These are phyloP conservation scores for Clonostachys solani DNA, from an alignment of 2,329 filamentous ascomycete species.

Conservation along the genomic window DNA sequence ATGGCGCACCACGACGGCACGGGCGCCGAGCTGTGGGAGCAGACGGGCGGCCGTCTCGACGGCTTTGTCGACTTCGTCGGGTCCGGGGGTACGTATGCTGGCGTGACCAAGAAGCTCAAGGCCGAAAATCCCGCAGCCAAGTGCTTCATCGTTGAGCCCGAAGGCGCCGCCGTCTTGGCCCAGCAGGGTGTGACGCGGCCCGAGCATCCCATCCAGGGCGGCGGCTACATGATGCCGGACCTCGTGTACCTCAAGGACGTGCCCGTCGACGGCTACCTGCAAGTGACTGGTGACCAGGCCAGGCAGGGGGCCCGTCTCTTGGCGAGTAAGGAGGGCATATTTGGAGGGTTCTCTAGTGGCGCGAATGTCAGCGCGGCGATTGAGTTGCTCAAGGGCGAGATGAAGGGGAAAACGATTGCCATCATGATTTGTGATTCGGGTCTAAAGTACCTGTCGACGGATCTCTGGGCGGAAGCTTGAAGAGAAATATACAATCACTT, in stretches of 20 bases:
- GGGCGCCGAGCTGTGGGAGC: too few relatives aligned
- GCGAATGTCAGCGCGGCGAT: not conserved
- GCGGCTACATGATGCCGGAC: not conserved
- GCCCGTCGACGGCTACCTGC: not conserved
- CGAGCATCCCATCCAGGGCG: not conserved
- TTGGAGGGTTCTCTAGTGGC: not conserved
- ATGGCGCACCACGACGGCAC: too few relatives aligned
- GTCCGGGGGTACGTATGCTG: too few relatives aligned
- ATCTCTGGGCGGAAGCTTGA: not conserved
- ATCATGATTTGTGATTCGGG: not conserved
- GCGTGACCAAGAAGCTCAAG: too few relatives aligned
- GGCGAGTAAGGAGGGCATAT: not conserved
- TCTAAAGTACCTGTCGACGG: not conserved
- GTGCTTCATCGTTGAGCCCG: too few relatives aligned
- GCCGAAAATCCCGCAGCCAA: too few relatives aligned
- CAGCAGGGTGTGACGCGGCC: not conserved
- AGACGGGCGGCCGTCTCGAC: too few relatives aligned
- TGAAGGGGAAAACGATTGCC: not conserved
- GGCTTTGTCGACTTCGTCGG: too few relatives aligned
- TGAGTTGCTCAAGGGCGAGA: not conserved
- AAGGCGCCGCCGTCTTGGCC: too few relatives aligned
- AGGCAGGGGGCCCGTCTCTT: not conserved
- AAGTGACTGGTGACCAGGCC: not conserved
- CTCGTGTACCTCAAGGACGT: not conserved
- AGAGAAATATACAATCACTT: too few relatives aligned